Evolutionary conservation across 2,329 filamentous ascomycete species (phyloP), one percentile per base, ranked within the genome.

Genomic region (Myriosclerotinia scirpicola): DNA sequence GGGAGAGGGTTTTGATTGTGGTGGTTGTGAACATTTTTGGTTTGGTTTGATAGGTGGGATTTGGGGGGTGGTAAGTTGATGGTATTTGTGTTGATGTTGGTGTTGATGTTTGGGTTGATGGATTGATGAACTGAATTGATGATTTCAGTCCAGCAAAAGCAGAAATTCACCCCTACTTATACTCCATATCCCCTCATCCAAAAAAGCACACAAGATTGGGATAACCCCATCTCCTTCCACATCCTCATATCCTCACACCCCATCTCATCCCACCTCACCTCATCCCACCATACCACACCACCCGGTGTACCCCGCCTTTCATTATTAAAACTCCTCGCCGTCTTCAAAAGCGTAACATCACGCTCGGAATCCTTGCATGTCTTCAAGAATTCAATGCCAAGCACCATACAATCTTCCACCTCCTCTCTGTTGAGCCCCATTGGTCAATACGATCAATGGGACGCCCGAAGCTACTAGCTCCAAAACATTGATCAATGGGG

Each of bases 21-120:
- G 22, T n/a, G 40, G 30, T 40, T 12, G 55, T 3, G 12, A 40
- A 20, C 55, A 58, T 58, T 58, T 58, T 58, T 26, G 26, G 55
- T 8, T 26, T 15, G 38, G 2, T 53, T 12, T 2, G 2, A 14
- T 44, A 11, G 12, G n/a, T 30, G 26, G 26, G 26, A 12, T 17
- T 26, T 26, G 26, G n/a, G 44, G n/a, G 53, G 5, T 44, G 22
- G 7, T 53, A 3, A 53, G 40, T 53, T 17, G 50, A 30, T 53
- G 50, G 15, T 53, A 5, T 53, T 20, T 2, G 2, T 26, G 26
- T 26, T 26, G 26, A 26, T 26, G 26, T 26, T 26, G 26, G 3
- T 55, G 53, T 44, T 55, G n/a, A n/a, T n/a, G 52, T 6, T 55
- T 54, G 26, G 1, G 44, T 20, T 46, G 15, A 46, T 46, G 44